Base-by-base conservation (phyloP, 805 yeast species). In the Metschnikowia colocasiae region DNA sequence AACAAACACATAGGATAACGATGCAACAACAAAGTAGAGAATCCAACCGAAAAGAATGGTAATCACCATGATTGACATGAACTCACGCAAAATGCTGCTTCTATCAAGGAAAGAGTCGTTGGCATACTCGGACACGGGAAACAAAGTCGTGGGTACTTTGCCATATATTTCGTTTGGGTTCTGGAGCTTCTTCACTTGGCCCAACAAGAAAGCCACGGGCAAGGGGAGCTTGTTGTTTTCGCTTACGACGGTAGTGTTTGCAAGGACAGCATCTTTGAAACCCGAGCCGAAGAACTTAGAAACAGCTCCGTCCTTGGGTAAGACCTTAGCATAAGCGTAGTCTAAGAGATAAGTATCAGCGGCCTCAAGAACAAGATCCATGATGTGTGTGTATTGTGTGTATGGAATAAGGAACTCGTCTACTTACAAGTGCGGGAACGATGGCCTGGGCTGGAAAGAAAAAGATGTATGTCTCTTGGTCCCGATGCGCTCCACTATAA, bases 361-460 rank as follows among this genome's bases (percentile, higher is more conserved):
- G 20, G 81, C 71, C 66, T 94, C 99, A 44, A 94, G 76, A 20
- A 89, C 90, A 60, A 94, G 73, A 84, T 94, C 99, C 99, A 94
- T 92, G 37, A 19, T 25, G 25, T 19, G 9, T 13, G 16, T 15
- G 6, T 35, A 18, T 13, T 7, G 12, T 35, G 16, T 20, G 26
- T 20, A 22, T 13, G 12, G 16, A 38, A 10, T 16, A 22, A n/a
- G 30, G 15, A 19, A 4, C 15, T 22, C 36, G 23, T 13, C 10
- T 12, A 10, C 5, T 10, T 16, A 30, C n/a, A n/a, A 16, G 36
- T 6, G 12, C 7, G 20, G 18, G 22, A 16, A 27, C 6, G 22
- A 22, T 13, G 15, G 20, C 10, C 13, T 15, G 45, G 27, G 25
- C 27, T 16, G 19, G 15, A 10, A 34, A 33, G 29, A 16, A 32